Base-by-base conservation (phyloP, 179 eudicot genomes). In the Gypsophila paniculata region DNA sequence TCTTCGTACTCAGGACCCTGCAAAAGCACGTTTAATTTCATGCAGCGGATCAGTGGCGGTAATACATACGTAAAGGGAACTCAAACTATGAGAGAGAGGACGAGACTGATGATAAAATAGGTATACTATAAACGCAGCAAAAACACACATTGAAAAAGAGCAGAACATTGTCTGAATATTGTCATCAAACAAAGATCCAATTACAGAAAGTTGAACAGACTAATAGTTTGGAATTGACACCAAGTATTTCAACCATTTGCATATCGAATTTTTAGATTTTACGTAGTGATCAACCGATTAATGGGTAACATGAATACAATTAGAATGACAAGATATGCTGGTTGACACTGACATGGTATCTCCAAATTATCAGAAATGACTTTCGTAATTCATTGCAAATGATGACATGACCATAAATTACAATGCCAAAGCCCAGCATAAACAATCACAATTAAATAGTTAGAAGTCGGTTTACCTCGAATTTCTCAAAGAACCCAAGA, bases 1-100 rank as follows among this genome's bases (percentile, higher is more conserved):
- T 89, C 97, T 73, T 85, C 91, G 76, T 93, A 85, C 34, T 84
- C 83, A 53, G 85, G 77, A 60, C 98, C 96, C 98, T 93, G 83
- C 51, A 74, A 65, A 29, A 76, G 66, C 13, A 18, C 48, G 62
- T 29, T 29, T 34, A 6, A 59, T 26, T 38, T 54, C 65, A 65
- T 61, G 61, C 32, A 78, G 32, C 61, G 29, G 0, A 18, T 52
- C 18, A 61, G 38, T 11, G 36, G 71, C 15, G 8, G 8, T 9
- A 65, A 48, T 60, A 19, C 54, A 1, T 29, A 29, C 4, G 15
- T 52, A 19, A 55, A 64, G 57, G 72, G 22, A 65, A 32, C 8
- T 6, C 15, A 29, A 36, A n/a, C n/a, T 14, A 8, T 13, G 21
- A 29, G 18, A 8, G 42, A 8, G 62, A 14, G 53, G 53, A n/a